These are phyloP conservation scores for Termitomyces sp. DNA, from an alignment of 768 basidiomycete species.

Conservation along the genomic window DNA sequence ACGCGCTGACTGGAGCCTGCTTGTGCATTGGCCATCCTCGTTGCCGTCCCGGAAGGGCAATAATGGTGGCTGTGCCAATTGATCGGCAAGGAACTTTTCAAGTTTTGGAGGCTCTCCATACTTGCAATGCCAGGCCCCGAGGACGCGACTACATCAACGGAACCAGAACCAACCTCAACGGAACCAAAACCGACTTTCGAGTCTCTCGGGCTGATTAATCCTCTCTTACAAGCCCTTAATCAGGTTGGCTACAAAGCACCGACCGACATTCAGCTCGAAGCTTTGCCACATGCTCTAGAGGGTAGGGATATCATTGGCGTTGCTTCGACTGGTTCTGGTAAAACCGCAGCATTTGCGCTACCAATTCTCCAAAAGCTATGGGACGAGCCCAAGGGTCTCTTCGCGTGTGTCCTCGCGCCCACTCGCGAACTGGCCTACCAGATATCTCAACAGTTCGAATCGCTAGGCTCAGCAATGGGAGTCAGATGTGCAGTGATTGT, in stretches of 20 bases:
- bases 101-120: not conserved
- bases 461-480: slow-evolving; percentile 89
- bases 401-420: slow-evolving; percentile 91
- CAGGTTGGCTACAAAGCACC: slow-evolving; percentile 81
- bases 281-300: slow-evolving; percentile 82
- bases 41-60: slow-evolving; percentile 10
- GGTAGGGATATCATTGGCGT: slow-evolving; percentile 97
- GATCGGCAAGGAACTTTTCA: slow-evolving; percentile 20
- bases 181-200: slow-evolving; percentile 56
- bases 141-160: slow-evolving; percentile 48
- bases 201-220: slow-evolving; percentile 84
- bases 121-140: slow-evolving; percentile 61
- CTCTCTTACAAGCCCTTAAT: slow-evolving; percentile 81
- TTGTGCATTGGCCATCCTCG: slow-evolving; percentile 17
- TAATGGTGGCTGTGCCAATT: slow-evolving; percentile 21
- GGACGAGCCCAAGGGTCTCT: slow-evolving; percentile 92
- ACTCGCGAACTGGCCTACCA: slow-evolving; percentile 99
- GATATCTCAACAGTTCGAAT: slow-evolving; percentile 95
- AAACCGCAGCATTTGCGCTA: slow-evolving; percentile 95
- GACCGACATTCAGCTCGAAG: slow-evolving; percentile 86
- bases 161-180: slow-evolving; percentile 32
- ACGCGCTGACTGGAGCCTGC: slow-evolving; percentile 40
- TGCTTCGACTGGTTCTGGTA: slow-evolving; percentile 96
- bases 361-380: slow-evolving; percentile 96
- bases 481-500: slow-evolving; percentile 89